Conservation (phyloP, 495 filamentous ascomycete genomes). For the Penicillium paradoxum region DNA sequence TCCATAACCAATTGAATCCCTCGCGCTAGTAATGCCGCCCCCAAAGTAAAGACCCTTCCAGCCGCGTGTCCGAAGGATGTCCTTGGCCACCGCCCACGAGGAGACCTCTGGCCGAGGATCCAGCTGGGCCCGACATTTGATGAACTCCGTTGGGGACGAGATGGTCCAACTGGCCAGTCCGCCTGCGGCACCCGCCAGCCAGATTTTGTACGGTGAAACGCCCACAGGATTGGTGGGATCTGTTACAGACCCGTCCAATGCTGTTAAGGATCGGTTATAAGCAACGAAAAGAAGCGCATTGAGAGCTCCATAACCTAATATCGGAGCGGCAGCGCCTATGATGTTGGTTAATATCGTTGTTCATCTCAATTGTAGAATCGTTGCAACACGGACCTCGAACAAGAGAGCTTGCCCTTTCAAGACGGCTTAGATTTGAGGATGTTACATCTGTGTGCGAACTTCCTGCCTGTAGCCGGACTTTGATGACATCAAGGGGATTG, state of each 20-base stretch:
- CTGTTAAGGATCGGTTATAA: conserved; percentile 70
- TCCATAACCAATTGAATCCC: conserved; percentile 84
- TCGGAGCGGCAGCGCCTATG: conserved; percentile 69
- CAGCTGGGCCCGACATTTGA: conserved; percentile 80
- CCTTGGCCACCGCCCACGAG: conserved; percentile 58
- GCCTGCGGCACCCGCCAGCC: conserved; percentile 68
- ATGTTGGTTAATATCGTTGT: conserved; percentile 3
- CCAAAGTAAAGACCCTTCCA: conserved; percentile 70
- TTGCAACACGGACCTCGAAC: conserved; percentile 39
- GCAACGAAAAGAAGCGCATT: conserved; percentile 82
- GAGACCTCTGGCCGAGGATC: conserved; percentile 34
- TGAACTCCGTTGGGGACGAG: conserved; percentile 77
- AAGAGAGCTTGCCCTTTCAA: conserved; percentile 43
- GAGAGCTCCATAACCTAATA: conserved; percentile 81
- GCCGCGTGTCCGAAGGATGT: conserved; percentile 57
- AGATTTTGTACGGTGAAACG: conserved; percentile 49
- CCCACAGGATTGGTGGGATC: conserved; percentile 37
- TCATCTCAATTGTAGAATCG: background rate
- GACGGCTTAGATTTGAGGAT: conserved; percentile 26
- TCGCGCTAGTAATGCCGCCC: conserved; percentile 68
- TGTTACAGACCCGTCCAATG: conserved; percentile 44
- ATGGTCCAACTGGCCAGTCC: conserved; percentile 78
- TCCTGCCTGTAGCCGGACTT: conserved; percentile 73
- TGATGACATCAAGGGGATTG: conserved; percentile 82
- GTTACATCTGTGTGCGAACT: conserved; percentile 21